These are phyloP conservation scores for Trichocomaceae sp. DNA, from an alignment of 2,329 filamentous ascomycete species.

Conservation along the genomic window DNA sequence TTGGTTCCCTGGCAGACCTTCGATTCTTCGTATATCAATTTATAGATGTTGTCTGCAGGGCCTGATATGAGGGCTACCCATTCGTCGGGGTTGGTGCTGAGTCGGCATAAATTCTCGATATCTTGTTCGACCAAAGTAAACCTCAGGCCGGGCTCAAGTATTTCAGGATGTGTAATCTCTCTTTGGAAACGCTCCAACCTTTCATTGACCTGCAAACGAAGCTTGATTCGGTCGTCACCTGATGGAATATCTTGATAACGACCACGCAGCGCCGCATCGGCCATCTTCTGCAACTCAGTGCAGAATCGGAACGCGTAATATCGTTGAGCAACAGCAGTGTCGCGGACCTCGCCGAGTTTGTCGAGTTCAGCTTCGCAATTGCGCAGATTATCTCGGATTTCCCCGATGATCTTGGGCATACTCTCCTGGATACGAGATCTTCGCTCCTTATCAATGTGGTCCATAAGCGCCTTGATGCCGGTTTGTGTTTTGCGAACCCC, in stretches of 20 bases:
- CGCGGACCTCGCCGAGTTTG: constrained; percentile 4
- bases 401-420: constrained; percentile 14
- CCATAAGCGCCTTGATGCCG: constrained; percentile 14
- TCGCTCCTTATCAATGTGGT: constrained; percentile 15
- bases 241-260: constrained; percentile 16
- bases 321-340: constrained; percentile 7
- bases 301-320: constrained; percentile 14
- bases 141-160: not conserved
- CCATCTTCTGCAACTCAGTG: constrained; percentile 15
- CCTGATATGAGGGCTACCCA: not conserved
- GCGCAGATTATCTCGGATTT: constrained; percentile 12
- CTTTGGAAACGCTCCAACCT: not conserved
- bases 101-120: not conserved
- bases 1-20: constrained; percentile 11
- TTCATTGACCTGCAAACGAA: constrained; percentile 5
- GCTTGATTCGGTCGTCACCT: not conserved
- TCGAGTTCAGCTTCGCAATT: constrained; percentile 2
- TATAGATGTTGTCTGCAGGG: not conserved
- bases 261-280: constrained; percentile 12
- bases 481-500: constrained; percentile 8
- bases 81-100: not conserved
- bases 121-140: not conserved
- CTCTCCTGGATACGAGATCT: constrained; percentile 14
- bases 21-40: constrained; percentile 13
- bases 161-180: too few relatives aligned